Conservation (phyloP, 495 filamentous ascomycete species). For the Penicillium pancosmium region DNA sequence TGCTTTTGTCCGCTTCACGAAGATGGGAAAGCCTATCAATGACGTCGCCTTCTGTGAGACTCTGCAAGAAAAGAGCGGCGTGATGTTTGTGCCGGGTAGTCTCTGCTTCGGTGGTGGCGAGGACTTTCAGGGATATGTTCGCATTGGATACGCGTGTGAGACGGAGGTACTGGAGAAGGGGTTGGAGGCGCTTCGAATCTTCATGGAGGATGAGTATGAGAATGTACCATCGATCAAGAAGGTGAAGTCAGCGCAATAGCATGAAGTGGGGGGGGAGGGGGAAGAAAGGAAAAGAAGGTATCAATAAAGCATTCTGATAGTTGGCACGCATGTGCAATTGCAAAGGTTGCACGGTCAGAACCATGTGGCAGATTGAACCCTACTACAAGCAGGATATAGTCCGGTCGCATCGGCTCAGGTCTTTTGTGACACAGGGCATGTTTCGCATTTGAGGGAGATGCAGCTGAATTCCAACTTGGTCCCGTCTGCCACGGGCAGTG, state of each 20-base stretch:
- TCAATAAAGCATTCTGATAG: too few species aligned
- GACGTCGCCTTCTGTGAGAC: constrained; percentile 72
- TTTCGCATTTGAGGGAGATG: too few species aligned
- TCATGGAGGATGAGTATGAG: constrained; percentile 63
- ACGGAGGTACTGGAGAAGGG: constrained; percentile 71
- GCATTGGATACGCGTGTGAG: constrained; percentile 78
- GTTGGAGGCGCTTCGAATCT: constrained; percentile 60
- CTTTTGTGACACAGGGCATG: too few species aligned
- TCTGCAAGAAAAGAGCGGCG: constrained; percentile 68
- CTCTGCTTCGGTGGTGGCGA: constrained; percentile 70
- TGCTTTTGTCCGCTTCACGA: constrained; percentile 71
- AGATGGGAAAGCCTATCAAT: constrained; percentile 67
- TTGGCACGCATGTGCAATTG: too few species aligned
- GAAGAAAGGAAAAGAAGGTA: neutral
- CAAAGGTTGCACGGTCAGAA: too few species aligned
- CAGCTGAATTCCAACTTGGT: too few species aligned
- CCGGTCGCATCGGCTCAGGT: too few species aligned
- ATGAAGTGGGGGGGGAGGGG: neutral
- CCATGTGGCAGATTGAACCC: too few species aligned
- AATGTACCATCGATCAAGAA: constrained; percentile 50
- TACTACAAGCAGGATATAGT: too few species aligned
- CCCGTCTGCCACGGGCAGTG: too few species aligned
- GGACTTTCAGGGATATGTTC: constrained; percentile 78
- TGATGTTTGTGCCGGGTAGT: constrained; percentile 79
- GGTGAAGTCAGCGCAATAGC: constrained; percentile 19